Conservation (phyloP, 2,329 filamentous ascomycete species). For the Microdochium paspali region DNA sequence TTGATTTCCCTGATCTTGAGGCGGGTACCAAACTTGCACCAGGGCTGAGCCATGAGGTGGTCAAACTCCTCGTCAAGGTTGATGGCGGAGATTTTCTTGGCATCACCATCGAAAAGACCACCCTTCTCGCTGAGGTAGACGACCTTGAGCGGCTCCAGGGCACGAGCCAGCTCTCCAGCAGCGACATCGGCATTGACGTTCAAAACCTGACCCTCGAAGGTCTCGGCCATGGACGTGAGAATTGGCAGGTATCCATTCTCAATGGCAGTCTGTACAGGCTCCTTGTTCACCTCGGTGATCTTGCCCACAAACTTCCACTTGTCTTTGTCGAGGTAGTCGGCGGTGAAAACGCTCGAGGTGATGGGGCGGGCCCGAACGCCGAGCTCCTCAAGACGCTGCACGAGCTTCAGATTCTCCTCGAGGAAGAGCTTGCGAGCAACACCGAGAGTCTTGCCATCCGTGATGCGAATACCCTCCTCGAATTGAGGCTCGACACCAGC, state of each 20-base stretch:
- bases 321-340: constrained; percentile 91
- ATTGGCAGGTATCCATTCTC: constrained; percentile 86
- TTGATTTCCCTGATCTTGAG: constrained; percentile 98
- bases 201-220: constrained; percentile 78
- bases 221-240: constrained; percentile 93
- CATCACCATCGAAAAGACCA: constrained; percentile 85
- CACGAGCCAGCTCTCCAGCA: constrained; percentile 81
- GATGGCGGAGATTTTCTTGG: constrained; percentile 92
- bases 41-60: constrained; percentile 82
- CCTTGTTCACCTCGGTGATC: constrained; percentile 86
- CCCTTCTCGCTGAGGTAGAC: constrained; percentile 99
- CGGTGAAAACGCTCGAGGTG: constrained; percentile 80
- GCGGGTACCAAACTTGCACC: constrained; percentile 90
- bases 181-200: constrained; percentile 98
- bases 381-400: constrained; percentile 80
- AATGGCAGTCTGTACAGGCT: constrained; percentile 84
- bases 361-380: constrained; percentile 85
- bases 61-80: constrained; percentile 97
- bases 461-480: constrained; percentile 91
- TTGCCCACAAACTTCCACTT: constrained; percentile 95
- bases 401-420: constrained; percentile 88
- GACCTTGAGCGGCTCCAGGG: constrained; percentile 89
- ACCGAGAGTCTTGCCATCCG: constrained; percentile 87
- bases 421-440: constrained; percentile 89
- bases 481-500: constrained; percentile 93